Conservation (phyloP, 2,329 filamentous ascomycete species). For the Leptographium radiaticola region DNA sequence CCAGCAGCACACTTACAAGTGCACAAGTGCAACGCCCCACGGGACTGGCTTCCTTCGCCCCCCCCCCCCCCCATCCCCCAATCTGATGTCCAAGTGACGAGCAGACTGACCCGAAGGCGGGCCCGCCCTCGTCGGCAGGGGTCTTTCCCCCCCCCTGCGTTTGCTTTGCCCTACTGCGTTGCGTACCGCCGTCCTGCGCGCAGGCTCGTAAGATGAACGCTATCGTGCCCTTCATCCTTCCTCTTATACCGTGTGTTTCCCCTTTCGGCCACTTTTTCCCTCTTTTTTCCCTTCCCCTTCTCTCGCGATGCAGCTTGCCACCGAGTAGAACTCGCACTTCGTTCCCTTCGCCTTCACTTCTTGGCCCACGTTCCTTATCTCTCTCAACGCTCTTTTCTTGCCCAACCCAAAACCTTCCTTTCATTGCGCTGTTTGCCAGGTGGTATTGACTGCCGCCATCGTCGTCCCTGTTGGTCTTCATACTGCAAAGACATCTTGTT, state of each 20-base stretch:
- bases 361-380: neutral
- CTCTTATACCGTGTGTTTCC: neutral
- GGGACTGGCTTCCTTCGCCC: neutral
- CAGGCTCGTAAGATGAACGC: neutral
- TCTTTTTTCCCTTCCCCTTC: neutral
- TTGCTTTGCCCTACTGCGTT: neutral
- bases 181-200: neutral
- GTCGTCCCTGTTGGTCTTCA: neutral
- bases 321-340: neutral
- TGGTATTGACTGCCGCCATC: neutral
- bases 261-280: neutral
- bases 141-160: neutral
- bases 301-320: neutral
- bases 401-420: neutral
- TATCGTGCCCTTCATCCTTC: neutral
- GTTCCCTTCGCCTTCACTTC: neutral
- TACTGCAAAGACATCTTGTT: neutral
- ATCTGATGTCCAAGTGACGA: neutral
- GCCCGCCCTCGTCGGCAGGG: neutral
- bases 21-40: neutral
- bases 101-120: neutral
- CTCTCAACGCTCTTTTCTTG: neutral
- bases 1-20: neutral
- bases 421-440: neutral
- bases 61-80: neutral